Evolutionary conservation across 176 grass and related monocot genomes (phyloP).

Genomic region (Paspalum notatum): DNA sequence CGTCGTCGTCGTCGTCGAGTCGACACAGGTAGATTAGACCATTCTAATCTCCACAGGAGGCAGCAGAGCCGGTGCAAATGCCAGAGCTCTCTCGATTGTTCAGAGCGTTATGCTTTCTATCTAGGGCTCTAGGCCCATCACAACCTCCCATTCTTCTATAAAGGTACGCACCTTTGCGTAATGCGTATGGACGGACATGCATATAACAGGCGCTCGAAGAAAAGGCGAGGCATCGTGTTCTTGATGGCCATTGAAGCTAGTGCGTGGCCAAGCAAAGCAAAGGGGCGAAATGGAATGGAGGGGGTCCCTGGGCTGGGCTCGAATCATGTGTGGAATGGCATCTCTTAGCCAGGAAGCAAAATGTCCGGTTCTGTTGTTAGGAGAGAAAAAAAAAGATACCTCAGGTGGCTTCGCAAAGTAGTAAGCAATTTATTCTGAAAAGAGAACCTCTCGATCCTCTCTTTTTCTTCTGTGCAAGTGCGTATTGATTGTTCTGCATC

Average conservation of each 20-base stretch:
- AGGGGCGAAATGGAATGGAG: background rate
- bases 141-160: background rate
- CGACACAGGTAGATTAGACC: background rate
- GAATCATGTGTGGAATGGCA: slow-evolving; percentile 13
- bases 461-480: background rate
- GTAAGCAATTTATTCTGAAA: background rate
- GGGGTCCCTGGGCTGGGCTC: background rate
- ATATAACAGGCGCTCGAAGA: background rate
- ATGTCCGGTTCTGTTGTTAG: slow-evolving; percentile 6
- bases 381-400: background rate
- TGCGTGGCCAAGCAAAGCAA: background rate
- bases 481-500: background rate
- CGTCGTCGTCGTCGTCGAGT: background rate
- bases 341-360: slow-evolving; percentile 50
- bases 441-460: background rate
- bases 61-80: background rate
- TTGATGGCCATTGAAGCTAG: slow-evolving; percentile 23
- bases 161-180: slow-evolving; percentile 10
- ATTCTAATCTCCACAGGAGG: background rate
- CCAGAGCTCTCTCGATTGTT: slow-evolving; percentile 22
- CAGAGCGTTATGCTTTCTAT: background rate
- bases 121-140: background rate
- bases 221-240: slow-evolving; percentile 45
- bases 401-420: slow-evolving; percentile 12
- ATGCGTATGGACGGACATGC: background rate